Conservation (phyloP, 2,329 filamentous ascomycete species). For the Shiraia sp. region DNA sequence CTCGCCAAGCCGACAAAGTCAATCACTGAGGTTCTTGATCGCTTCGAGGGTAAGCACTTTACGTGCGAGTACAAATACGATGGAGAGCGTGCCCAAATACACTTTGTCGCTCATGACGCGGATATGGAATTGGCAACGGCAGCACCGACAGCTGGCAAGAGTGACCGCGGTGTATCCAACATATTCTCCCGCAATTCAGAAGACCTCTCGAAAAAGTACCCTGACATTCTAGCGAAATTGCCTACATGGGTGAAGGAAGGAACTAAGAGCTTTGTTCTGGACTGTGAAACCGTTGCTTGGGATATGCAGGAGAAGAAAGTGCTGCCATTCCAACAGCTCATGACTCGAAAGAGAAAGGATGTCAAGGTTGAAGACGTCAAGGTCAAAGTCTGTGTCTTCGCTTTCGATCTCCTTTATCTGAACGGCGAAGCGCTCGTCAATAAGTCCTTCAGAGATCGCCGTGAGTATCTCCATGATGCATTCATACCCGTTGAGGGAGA, state of each 20-base stretch:
- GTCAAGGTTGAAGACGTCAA: conserved; percentile 95
- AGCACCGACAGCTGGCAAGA: conserved; percentile 65
- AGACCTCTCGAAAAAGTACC: conserved; percentile 96
- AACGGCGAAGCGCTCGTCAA: conserved; percentile 89
- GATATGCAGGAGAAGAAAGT: conserved; percentile 95
- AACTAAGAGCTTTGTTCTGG: conserved; percentile 94
- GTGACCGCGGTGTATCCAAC: conserved; percentile 75
- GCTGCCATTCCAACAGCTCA: conserved; percentile 93
- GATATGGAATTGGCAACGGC: conserved; percentile 66
- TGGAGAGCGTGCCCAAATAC: conserved; percentile 96
- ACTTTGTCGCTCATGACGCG: conserved; percentile 86
- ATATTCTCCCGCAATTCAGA: conserved; percentile 98
- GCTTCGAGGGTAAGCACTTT: conserved; percentile 92
- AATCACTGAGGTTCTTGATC: conserved; percentile 94
- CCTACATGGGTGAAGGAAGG: conserved; percentile 85
- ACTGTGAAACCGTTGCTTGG: conserved; percentile 98
- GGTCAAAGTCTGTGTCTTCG: conserved; percentile 95
- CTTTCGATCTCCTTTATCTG: conserved; percentile 90
- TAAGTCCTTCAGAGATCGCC: conserved; percentile 81
- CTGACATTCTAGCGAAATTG: conserved; percentile 88
- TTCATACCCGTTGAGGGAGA: conserved; percentile 84
- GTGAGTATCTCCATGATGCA: conserved; percentile 71
- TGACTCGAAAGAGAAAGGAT: conserved; percentile 97
- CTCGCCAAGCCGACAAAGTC: conserved; percentile 97
- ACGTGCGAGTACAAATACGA: conserved; percentile 99